A percentile compares a stretch with the other conserved stretches of the same genome.
phyloP scores from a whole-genome alignment of 2,329 filamentous ascomycete genomes.

The Lecanosticta acicola region DNA sequence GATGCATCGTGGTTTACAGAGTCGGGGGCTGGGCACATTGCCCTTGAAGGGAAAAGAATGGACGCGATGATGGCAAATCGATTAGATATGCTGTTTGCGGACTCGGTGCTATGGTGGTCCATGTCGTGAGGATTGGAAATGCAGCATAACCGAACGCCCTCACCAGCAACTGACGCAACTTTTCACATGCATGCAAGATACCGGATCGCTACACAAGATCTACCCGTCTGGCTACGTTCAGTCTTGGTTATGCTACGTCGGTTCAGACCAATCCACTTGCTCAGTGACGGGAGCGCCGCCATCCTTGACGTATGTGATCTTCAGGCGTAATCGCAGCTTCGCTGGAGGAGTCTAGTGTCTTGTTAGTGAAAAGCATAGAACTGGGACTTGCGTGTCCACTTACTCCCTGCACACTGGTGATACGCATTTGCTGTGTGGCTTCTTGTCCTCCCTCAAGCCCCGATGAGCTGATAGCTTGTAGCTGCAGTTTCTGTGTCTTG shows the following conservation, averaged over 20 bases:
- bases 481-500: slow-evolving; percentile 88
- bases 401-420: slow-evolving; percentile 81
- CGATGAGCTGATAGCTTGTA: slow-evolving; percentile 79
- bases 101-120: no score
- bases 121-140: no score
- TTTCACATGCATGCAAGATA: not conserved
- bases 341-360: slow-evolving; percentile 58
- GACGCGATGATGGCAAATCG: no score
- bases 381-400: slow-evolving; percentile 42
- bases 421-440: slow-evolving; percentile 84
- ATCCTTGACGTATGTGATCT: slow-evolving; percentile 72
- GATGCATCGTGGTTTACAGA: no score
- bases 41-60: no score
- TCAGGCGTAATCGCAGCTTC: slow-evolving; percentile 73
- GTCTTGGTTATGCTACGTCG: slow-evolving; percentile 34
- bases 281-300: slow-evolving; percentile 69
- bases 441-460: slow-evolving; percentile 73
- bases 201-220: not conserved
- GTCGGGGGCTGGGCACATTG: no score
- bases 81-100: no score
- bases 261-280: slow-evolving; percentile 95
- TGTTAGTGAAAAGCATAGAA: slow-evolving; percentile 13
- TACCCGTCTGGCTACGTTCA: not conserved
- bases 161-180: no score
- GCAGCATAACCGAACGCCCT: no score